A percentile compares a stretch with the other conserved stretches of the same genome.
These are phyloP conservation scores for Larix sibirica DNA, from an alignment of 83 land plant genomes.

Conservation along the genomic window DNA sequence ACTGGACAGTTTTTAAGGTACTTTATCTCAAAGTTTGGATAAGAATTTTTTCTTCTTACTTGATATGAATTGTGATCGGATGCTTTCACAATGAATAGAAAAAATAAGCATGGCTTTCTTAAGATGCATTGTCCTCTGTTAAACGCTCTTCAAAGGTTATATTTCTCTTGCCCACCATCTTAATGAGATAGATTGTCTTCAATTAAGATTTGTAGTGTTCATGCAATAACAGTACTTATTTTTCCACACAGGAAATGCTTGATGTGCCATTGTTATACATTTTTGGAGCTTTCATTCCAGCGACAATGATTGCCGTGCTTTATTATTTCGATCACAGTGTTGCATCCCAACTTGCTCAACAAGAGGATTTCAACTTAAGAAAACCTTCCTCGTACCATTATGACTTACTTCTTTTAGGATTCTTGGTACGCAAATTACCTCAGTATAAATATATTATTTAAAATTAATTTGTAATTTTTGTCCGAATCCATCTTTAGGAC, in stretches of 20 bases:
- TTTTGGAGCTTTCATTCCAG: slow-evolving; percentile 83
- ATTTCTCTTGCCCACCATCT: too few species aligned
- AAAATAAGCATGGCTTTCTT: too few species aligned
- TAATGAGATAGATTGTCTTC: too few species aligned
- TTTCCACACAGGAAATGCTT: slow-evolving; percentile 75
- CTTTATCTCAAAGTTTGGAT: background rate
- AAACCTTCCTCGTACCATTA: slow-evolving; percentile 88
- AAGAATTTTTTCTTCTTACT: too few species aligned
- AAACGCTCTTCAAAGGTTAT: too few species aligned
- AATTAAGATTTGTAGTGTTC: background rate
- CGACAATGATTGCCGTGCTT: slow-evolving; percentile 90
- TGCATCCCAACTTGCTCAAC: slow-evolving; percentile 93
- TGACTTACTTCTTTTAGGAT: slow-evolving; percentile 79
- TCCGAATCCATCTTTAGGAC: too few species aligned
- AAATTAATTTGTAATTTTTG: too few species aligned
- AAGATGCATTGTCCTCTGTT: too few species aligned
- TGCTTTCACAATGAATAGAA: too few species aligned
- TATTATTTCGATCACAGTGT: slow-evolving; percentile 95
- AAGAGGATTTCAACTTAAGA: slow-evolving; percentile 81
- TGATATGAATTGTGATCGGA: too few species aligned
- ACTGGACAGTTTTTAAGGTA: slow-evolving; percentile 92
- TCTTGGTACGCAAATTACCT: slow-evolving; percentile 45
- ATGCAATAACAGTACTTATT: background rate
- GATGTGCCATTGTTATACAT: slow-evolving; percentile 73
- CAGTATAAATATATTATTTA: too few species aligned